These are phyloP conservation scores for Monosporascus cannonballus DNA, from an alignment of 2,329 filamentous ascomycete species.

Conservation along the genomic window DNA sequence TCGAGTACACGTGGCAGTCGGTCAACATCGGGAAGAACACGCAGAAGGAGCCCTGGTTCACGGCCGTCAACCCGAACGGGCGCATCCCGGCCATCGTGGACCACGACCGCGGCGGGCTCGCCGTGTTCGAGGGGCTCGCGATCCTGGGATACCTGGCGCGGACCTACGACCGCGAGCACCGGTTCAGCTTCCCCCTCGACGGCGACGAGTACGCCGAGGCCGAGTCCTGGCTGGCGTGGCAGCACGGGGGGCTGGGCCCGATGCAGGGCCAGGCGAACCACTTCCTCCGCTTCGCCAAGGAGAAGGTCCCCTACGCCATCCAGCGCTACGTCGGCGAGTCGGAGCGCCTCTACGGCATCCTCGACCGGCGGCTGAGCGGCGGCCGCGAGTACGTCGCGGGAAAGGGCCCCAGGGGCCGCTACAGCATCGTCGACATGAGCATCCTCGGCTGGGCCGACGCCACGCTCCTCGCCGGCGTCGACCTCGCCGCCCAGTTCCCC, in stretches of 20 bases:
- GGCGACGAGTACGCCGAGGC: slow-evolving; percentile 31
- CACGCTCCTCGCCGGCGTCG: slow-evolving; percentile 53
- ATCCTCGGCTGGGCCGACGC: slow-evolving; percentile 63
- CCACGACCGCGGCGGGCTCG: slow-evolving; percentile 54
- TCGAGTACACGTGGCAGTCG: slow-evolving; percentile 51
- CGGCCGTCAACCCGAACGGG: slow-evolving; percentile 56
- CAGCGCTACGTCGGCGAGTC: slow-evolving; percentile 73
- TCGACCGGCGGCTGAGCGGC: slow-evolving; percentile 56
- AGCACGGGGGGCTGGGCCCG: slow-evolving; percentile 69
- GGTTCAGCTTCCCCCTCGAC: slow-evolving; percentile 52
- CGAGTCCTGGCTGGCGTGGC: slow-evolving; percentile 62
- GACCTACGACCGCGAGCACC: slow-evolving; percentile 64
- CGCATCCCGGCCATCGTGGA: slow-evolving; percentile 61
- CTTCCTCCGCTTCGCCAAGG: slow-evolving; percentile 61
- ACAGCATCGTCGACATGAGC: slow-evolving; percentile 66
- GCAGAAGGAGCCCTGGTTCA: slow-evolving; percentile 64
- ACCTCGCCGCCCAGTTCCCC: slow-evolving; percentile 57
- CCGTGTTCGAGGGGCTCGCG: slow-evolving; percentile 68
- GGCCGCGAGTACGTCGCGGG: slow-evolving; percentile 49
- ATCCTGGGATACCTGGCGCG: slow-evolving; percentile 70
- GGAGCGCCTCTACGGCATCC: slow-evolving; percentile 65
- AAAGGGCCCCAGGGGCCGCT: slow-evolving; percentile 42
- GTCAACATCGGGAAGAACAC: slow-evolving; percentile 57
- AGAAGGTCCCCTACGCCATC: slow-evolving; percentile 63
- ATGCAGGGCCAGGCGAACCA: slow-evolving; percentile 72